Base-by-base conservation (phyloP, 805 yeast species). In the Ogataea polymorpha region DNA sequence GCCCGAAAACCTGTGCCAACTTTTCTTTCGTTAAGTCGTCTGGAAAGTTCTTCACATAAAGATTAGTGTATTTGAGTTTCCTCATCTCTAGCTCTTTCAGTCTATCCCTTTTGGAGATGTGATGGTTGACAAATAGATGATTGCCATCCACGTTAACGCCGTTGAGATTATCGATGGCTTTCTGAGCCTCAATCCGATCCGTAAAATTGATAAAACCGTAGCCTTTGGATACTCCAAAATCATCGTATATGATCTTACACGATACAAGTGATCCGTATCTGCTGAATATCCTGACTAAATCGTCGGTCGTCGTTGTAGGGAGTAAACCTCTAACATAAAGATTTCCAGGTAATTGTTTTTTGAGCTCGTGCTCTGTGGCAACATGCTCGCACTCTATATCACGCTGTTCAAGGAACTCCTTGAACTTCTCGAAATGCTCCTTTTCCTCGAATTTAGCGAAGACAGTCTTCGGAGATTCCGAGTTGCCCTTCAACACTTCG, bases 131-230 rank as follows among this genome's bases (percentile, higher is more conserved):
- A 51, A 74, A 78, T 25, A 76, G 56, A 16, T 66, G 62, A 41
- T 65, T 56, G 29, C 59, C 63, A 24, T 51, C 51, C 8, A 58
- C 41, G 21, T 41, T 54, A 6, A 32, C 29, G 31, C 62, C 63
- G 41, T 60, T 59, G 17, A 63, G 49, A n/a, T 50, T 46, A 15
- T 71, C 63, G 27, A 84, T 80, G 28, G 91, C 88, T 16, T 62
- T 59, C 32, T 79, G 68, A 2, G 95, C 89, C 65, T 77, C 75
- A 9, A 68, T 70, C 34, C 77, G 74, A 41, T 68, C 63, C 37
- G 72, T 66, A 55, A 72, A 85, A 46, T 84, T 82, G 13, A 86
- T 74, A 61, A 85, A 85, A 7, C 91, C 93, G 57, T 72, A 79
- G 17, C 80, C 77, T 48, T 65, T 67, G 21, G 72, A 65, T 17